phyloP scores from a whole-genome alignment of 805 yeast species.

The Zygosaccharomyces siamensis region DNA sequence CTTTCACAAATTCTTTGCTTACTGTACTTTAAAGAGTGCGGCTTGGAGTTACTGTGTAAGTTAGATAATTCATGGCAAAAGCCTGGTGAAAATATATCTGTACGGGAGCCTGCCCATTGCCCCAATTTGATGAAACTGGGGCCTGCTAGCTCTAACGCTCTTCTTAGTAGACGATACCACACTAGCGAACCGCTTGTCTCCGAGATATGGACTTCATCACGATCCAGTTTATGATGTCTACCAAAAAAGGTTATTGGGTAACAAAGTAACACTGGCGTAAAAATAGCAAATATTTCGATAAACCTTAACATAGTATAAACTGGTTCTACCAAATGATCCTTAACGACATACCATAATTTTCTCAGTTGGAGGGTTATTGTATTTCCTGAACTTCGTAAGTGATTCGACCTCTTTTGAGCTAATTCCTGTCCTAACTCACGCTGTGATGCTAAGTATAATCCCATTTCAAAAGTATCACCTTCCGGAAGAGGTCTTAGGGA shows the following conservation, averaged over 20 bases:
- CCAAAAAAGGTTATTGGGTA: conserved; percentile 53
- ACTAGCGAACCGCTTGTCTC: conserved; percentile 57
- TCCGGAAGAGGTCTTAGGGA: conserved; percentile 37
- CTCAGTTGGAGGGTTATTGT: conserved; percentile 33
- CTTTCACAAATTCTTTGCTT: conserved; percentile 52
- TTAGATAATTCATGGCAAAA: conserved; percentile 72
- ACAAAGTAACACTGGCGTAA: conserved; percentile 60
- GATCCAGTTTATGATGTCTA: conserved; percentile 14
- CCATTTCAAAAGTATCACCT: conserved; percentile 67
- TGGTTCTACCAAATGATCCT: conserved; percentile 65
- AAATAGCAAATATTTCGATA: conserved; percentile 57
- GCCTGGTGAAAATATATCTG: conserved; percentile 80
- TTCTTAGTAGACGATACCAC: conserved; percentile 67
- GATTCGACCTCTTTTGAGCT: conserved; percentile 32
- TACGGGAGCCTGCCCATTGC: conserved; percentile 98
- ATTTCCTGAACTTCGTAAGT: conserved; percentile 17
- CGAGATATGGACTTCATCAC: conserved; percentile 9
- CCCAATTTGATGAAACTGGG: conserved; percentile 90
- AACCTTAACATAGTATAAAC: conserved; percentile 63
- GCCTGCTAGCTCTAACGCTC: conserved; percentile 78
- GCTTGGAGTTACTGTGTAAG: conserved; percentile 76
- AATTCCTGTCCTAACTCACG: conserved; percentile 44
- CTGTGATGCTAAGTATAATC: conserved; percentile 57
- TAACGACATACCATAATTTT: conserved; percentile 40
- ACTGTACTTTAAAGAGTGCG: conserved; percentile 65